Evolutionary conservation across 129 eudicot species (phyloP), one percentile per base, ranked within the genome.

Genomic region (Logfia minima): DNA sequence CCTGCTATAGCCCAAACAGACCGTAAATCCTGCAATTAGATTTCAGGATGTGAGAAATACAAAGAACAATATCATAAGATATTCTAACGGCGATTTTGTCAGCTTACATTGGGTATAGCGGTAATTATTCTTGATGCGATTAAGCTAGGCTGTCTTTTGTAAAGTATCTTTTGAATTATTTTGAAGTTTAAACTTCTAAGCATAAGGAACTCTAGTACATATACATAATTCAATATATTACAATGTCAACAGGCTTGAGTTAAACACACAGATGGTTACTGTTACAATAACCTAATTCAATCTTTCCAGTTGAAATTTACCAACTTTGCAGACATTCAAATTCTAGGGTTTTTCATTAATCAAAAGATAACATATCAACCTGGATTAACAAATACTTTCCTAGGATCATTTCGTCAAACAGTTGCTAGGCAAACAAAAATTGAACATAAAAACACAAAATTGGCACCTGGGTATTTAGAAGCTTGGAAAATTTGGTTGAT

Each of bases 1-100:
- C 96, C 98, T 5, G 97, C 98, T 80, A 94, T 73, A 29, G 98
- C 90, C 84, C 96, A 89, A 60, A 86, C 80, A 24, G 92, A 83
- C 71, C 85, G 79, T 34, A 89, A 55, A 89, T 94, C 97, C 98
- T 94, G 83, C 71, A 58, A 77, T 18, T 28, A 76, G 69, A 74
- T 80, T 64, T 69, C 37, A 52, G 39, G 8, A 32, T 70, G 9
- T 74, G 71, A 14, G 23, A 71, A 45, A n/a, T 8, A 13, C 55
- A 14, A 13, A 48, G n/a, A 45, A 13, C 53, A 48, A 48, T 3
- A 58, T 39, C 48, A 8, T 8, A 9, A 39, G 48, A 39, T 3
- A 9, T 45, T n/a, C n/a, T 14, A 45, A 45, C 18, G 3, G 18
- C 18, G 1, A 45, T 13, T 11, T 45, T 45, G 53, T 45, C 4